Evolutionary conservation across 805 yeast genomes (phyloP).

Genomic region (Barnettozyma populi): DNA sequence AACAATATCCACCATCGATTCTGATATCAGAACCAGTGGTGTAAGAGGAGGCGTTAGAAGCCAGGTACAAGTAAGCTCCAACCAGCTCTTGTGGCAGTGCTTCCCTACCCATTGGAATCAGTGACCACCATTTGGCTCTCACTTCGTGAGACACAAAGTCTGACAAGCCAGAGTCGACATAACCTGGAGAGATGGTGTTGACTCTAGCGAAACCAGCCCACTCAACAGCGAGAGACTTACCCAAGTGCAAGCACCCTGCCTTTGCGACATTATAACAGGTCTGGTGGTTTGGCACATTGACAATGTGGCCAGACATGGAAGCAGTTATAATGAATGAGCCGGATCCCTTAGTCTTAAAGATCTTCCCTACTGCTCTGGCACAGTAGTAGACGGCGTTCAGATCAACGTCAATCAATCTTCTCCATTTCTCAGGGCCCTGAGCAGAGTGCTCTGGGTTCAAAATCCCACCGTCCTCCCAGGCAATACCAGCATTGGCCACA

Average conservation of each 20-base stretch:
- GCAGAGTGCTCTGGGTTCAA: neutral
- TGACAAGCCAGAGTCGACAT: neutral
- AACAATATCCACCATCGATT: slow-evolving; percentile 72
- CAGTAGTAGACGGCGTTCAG: neutral
- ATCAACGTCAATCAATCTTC: neutral
- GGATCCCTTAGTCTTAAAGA: slow-evolving; percentile 30
- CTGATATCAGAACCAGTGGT: slow-evolving; percentile 73
- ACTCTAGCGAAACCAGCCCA: neutral
- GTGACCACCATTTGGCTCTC: slow-evolving; percentile 42
- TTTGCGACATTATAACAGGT: slow-evolving; percentile 33
- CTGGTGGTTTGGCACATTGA: slow-evolving; percentile 81
- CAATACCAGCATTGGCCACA: neutral
- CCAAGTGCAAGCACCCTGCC: neutral
- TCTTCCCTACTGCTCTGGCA: neutral
- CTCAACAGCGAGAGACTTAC: neutral
- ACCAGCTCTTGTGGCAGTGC: slow-evolving; percentile 67
- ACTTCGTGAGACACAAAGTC: slow-evolving; percentile 34
- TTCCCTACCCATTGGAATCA: slow-evolving; percentile 68
- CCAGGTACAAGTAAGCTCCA: slow-evolving; percentile 76
- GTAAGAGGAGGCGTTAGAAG: slow-evolving; percentile 74
- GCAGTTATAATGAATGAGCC: slow-evolving; percentile 85
- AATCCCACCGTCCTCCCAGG: neutral
- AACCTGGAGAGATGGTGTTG: neutral
- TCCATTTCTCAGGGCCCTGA: neutral
- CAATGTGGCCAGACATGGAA: slow-evolving; percentile 86